Evolutionary conservation across 1,284 basidiomycete genomes (phyloP), one percentile per base, ranked within the genome.

Genomic region (Cutaneotrichosporon sp.): DNA sequence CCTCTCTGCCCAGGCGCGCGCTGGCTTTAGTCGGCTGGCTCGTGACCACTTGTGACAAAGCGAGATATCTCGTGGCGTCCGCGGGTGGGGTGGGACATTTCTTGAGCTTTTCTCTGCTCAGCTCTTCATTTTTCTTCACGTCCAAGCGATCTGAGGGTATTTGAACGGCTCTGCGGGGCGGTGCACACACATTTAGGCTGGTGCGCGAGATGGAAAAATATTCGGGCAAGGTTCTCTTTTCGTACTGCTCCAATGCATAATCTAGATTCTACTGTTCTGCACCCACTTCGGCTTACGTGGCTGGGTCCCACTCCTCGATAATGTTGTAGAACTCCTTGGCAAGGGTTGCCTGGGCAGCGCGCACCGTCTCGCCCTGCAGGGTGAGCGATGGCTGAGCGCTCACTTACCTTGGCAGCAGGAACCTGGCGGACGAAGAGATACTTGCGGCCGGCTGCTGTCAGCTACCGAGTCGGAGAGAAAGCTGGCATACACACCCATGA

Each of bases 281-380:
- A 34, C 16, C 30, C 30, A 34, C 51, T 1, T 22, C 30, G 7
- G 16, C 16, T 18, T 42, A 26, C 14, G 36, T 36, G 36, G 70
- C 77, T 14, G 84, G 80, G 26, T 87, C 84, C 70, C 84, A 85
- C 67, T 97, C 92, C 63, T 89, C 87, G 2, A 92, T 88, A 0
- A 86, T 88, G 9, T 85, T 84, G 75, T 95, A 97, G 76, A 95
- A 94, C 73, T 95, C 91, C 69, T 84, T 84, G 47, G 92, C 87
- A 49, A 95, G 86, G 53, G 89, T 83, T 72, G 88, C 87, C 77
- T 97, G 94, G 0, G 88, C 88, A 42, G 91, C 86, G 49, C 81
- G 72, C 0, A 86, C 86, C 18, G 84, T 88, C 81, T 94, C 90
- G 56, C 69, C 61, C 77, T 79, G 53, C 38, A 46, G 26, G 42